phyloP scores from a whole-genome alignment of 2,329 filamentous ascomycete species.

The Neophaeococcomyces aloes region DNA sequence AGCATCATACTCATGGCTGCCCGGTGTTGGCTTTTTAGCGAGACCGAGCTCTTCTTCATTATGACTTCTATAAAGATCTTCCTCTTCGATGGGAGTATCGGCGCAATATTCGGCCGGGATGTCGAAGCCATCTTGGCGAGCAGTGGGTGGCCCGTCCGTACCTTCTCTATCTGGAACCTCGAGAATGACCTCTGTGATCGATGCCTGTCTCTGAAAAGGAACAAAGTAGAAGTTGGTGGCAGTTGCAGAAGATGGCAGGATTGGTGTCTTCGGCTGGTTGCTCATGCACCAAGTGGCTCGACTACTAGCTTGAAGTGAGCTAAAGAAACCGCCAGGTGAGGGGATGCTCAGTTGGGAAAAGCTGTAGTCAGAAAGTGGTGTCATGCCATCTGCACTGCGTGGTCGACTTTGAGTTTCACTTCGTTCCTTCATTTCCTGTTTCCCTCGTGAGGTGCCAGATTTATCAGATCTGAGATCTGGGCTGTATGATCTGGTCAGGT shows the following conservation, averaged over 20 bases:
- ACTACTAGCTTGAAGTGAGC: conserved; percentile 63
- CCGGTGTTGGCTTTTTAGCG: conserved; percentile 42
- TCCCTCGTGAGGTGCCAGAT: conserved; percentile 23
- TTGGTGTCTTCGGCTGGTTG: conserved; percentile 37
- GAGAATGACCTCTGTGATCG: conserved; percentile 57
- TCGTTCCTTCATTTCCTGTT: conserved; percentile 49
- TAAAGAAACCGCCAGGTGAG: conserved; percentile 86
- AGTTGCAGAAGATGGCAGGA: conserved; percentile 69
- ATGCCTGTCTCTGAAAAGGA: conserved; percentile 50
- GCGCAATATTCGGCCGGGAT: conserved; percentile 5
- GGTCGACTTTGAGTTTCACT: conserved; percentile 41
- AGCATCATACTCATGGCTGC: conserved; percentile 61
- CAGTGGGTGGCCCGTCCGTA: conserved; percentile 56
- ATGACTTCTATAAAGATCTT: conserved; percentile 19
- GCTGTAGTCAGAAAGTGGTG: conserved; percentile 52
- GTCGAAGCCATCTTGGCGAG: conserved; percentile 31
- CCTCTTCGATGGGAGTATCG: conserved; percentile 14
- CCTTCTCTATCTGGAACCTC: conserved; percentile 42
- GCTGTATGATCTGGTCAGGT: conserved; percentile 50
- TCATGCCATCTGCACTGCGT: conserved; percentile 34
- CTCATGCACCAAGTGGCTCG: conserved; percentile 64
- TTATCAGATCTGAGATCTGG: conserved; percentile 31
- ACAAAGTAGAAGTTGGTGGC: conserved; percentile 84
- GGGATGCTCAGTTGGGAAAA: conserved; percentile 78
- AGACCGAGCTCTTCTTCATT: conserved; percentile 16